These are phyloP conservation scores for Phytopythium cucurbitacearum DNA, from an alignment of 352 stramenopile genomes.

Conservation along the genomic window DNA sequence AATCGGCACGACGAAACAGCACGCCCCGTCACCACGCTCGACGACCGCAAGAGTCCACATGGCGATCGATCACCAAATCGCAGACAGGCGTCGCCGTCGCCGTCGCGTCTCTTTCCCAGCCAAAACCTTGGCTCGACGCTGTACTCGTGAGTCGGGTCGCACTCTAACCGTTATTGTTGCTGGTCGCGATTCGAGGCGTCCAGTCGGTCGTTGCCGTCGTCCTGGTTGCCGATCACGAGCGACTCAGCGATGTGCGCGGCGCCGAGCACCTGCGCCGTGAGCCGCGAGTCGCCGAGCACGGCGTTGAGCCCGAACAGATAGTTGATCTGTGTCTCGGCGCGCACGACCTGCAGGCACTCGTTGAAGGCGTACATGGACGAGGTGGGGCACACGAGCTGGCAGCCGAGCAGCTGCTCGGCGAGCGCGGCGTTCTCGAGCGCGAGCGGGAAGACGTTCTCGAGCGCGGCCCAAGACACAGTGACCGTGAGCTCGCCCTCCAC, in stretches of 20 bases:
- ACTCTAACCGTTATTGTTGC: background rate
- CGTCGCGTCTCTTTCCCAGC: too few species aligned
- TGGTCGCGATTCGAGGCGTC: constrained; percentile 15
- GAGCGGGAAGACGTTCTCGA: constrained; percentile 46
- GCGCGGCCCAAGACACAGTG: constrained; percentile 26
- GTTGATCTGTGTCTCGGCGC: constrained; percentile 32
- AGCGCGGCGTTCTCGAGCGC: constrained; percentile 34
- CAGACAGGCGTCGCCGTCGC: too few species aligned
- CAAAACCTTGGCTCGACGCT: too few species aligned
- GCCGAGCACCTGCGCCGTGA: constrained; percentile 20
- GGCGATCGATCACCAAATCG: too few species aligned
- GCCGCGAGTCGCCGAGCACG: constrained; percentile 19
- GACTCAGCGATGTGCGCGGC: constrained; percentile 23
- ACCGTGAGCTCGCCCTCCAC: constrained; percentile 29
- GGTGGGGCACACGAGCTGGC: constrained; percentile 30
- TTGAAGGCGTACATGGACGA: constrained; percentile 43
- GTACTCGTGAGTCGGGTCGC: too few species aligned
- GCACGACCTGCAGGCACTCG: constrained; percentile 32
- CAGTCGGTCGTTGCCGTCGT: constrained; percentile 3
- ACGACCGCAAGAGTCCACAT: too few species aligned
- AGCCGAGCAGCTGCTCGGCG: constrained; percentile 22
- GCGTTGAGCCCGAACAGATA: constrained; percentile 34
- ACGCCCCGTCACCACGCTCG: too few species aligned
- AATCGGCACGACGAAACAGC: too few species aligned
- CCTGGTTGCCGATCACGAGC: constrained; percentile 19